Base-by-base conservation (phyloP, 1,139 yeast genomes). In the Suhomyces bolitotheri region DNA sequence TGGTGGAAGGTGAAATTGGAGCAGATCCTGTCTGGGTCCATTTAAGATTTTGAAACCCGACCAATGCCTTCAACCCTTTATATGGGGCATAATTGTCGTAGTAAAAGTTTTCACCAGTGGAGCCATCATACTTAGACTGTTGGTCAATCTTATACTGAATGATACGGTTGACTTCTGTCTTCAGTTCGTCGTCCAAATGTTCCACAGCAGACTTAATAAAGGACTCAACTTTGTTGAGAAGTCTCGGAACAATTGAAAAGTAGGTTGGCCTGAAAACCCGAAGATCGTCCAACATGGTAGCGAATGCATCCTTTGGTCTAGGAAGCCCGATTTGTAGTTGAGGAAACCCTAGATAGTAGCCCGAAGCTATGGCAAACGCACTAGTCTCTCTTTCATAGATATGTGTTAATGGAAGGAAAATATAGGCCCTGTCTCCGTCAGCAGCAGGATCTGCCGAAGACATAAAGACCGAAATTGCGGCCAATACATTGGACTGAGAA, bases 341-440 rank as follows among this genome's bases (percentile, higher is more conserved):
- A 4, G 78, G 77, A 48, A 67, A 71, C 1, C 73, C 76, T 39
- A 70, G 54, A 19, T 59, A 51, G 38, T 60, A 69, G 31, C 76
- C 77, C 43, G 53, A 45, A 11, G 54, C 41, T 27, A 65, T 41
- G 7, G 56, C 60, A 41, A 54, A 53, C 1, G 62, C 60, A 27
- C 56, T 46, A 25, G 60, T 58, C 46, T 62, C 60, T 41, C 73
- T 51, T 47, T 67, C 73, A 40, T 56, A 67, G 22, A 67, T 65
- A 44, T 67, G 73, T n/a, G 71, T 68, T 44, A 65, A 56, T 1
- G 72, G 72, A 31, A 66, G 49, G 39, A 57, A 64, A 7, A 54
- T 47, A 36, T 56, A 59, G 4, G 56, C 58, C 25, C 40, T 49
- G 3, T 32, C 31, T 9, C 27, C 35, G 3, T 22, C 24, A 4